Percentiles rank a stretch among this genome's conserved stretches.
Evolutionary conservation across 2,329 filamentous ascomycete species (phyloP).

Genomic region (Colletotrichum graminicola): DNA sequence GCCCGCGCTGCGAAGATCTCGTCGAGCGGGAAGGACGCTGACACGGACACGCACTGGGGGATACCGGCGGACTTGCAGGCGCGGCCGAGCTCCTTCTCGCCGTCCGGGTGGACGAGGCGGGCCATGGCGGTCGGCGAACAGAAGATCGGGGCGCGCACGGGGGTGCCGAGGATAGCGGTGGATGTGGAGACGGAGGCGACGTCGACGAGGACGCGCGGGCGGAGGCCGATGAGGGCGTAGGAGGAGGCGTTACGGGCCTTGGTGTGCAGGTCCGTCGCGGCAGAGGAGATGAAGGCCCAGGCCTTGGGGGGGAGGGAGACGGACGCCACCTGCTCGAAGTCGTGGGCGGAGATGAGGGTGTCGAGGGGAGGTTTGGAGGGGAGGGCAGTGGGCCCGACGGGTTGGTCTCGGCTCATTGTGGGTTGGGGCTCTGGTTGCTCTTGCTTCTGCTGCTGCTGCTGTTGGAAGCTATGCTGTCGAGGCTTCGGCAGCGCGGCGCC

Average conservation of each 20-base stretch:
- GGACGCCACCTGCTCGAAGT: slow-evolving; percentile 70
- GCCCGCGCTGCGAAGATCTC: slow-evolving; percentile 57
- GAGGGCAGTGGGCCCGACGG: neutral
- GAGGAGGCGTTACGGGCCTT: slow-evolving; percentile 66
- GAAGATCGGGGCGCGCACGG: slow-evolving; percentile 69
- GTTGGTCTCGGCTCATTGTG: slow-evolving; percentile 13
- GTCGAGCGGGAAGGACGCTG: slow-evolving; percentile 68
- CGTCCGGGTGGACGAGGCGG: slow-evolving; percentile 71
- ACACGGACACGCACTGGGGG: slow-evolving; percentile 72
- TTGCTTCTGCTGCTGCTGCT: slow-evolving; percentile 37
- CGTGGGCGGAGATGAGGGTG: slow-evolving; percentile 68
- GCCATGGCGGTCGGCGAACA: slow-evolving; percentile 75
- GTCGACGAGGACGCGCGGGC: slow-evolving; percentile 69
- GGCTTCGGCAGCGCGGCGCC: slow-evolving; percentile 24
- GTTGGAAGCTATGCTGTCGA: slow-evolving; percentile 5
- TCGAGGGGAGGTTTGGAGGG: slow-evolving; percentile 60
- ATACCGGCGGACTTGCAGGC: slow-evolving; percentile 56
- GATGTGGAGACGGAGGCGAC: slow-evolving; percentile 64
- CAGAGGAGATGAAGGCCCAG: slow-evolving; percentile 78
- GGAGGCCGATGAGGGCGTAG: slow-evolving; percentile 69
- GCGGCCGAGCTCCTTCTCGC: slow-evolving; percentile 58
- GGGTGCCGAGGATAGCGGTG: slow-evolving; percentile 67
- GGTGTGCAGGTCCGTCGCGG: slow-evolving; percentile 71
- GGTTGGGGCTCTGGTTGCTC: slow-evolving; percentile 44
- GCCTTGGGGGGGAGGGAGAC: slow-evolving; percentile 70